Conservation (phyloP, 1,139 yeast genomes). For the Suhomyces bolitotheri region DNA sequence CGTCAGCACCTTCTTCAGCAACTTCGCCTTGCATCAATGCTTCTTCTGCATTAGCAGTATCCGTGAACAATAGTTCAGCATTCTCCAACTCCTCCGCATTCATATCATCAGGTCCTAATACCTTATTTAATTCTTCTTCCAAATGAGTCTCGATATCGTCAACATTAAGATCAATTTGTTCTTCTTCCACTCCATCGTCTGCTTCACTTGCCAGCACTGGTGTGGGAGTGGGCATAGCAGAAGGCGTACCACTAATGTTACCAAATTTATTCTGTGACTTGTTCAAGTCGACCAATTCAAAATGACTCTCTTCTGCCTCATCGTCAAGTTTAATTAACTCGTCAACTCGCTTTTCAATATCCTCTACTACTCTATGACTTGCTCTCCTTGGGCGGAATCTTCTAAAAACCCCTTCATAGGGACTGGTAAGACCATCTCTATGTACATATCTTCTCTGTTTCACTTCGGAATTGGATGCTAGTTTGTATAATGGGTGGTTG, state of each 20-base stretch:
- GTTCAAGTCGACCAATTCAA: constrained; percentile 69
- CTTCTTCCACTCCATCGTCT: constrained; percentile 10
- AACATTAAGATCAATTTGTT: constrained; percentile 23
- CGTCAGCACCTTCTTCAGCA: constrained; percentile 20
- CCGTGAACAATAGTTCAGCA: constrained; percentile 12
- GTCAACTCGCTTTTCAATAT: constrained; percentile 76
- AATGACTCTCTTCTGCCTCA: constrained; percentile 79
- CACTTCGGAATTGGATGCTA: constrained; percentile 42
- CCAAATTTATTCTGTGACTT: constrained; percentile 18
- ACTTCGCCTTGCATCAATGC: constrained; percentile 11
- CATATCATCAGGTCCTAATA: constrained; percentile 26
- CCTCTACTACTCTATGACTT: constrained; percentile 54
- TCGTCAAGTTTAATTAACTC: constrained; percentile 74
- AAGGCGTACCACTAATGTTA: constrained; percentile 25
- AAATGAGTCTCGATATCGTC: constrained; percentile 24
- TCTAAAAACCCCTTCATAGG: constrained; percentile 52
- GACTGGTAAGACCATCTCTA: constrained; percentile 83
- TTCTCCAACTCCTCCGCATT: constrained; percentile 7
- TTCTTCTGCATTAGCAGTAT: constrained; percentile 16
- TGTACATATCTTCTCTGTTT: constrained; percentile 48
- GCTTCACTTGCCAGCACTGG: constrained; percentile 23
- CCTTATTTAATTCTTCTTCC: constrained; percentile 46
- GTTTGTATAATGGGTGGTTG: constrained; percentile 49
- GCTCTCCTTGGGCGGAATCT: constrained; percentile 54
- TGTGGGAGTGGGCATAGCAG: constrained; percentile 25